Evolutionary conservation across 345 rosid species (phyloP).

Genomic region (Boechera divaricarpa): DNA sequence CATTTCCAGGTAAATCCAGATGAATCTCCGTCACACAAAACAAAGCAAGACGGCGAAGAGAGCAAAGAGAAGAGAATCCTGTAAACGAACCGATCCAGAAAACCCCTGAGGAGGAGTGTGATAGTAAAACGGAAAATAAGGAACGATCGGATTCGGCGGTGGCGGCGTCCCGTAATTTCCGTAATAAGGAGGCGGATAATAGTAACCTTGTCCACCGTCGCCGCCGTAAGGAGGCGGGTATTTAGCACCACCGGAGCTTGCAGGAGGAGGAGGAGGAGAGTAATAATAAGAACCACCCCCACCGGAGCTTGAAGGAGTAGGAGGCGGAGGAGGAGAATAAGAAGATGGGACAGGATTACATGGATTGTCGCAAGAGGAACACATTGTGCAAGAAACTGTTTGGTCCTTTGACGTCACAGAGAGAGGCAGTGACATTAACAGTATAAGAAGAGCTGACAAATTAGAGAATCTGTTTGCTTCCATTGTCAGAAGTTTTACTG

Average conservation of each 20-base stretch:
- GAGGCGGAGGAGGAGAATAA: slow-evolving; percentile 69
- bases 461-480: slow-evolving; percentile 37
- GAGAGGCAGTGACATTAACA: slow-evolving; percentile 40
- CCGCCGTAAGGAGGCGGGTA: slow-evolving; percentile 62
- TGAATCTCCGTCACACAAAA: slow-evolving; percentile 36
- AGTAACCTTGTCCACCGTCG: slow-evolving; percentile 59
- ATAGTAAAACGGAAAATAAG: slow-evolving; percentile 93
- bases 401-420: slow-evolving; percentile 53
- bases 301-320: slow-evolving; percentile 53
- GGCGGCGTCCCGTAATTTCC: slow-evolving; percentile 65
- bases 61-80: slow-evolving; percentile 12
- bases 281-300: slow-evolving; percentile 54
- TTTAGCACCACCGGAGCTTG: slow-evolving; percentile 52
- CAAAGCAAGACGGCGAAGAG: slow-evolving; percentile 38
- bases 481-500: slow-evolving; percentile 44
- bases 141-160: slow-evolving; percentile 97
- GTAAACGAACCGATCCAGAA: slow-evolving; percentile 31
- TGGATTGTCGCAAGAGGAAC: slow-evolving; percentile 77
- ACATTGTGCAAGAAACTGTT: slow-evolving; percentile 82
- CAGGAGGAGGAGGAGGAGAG: slow-evolving; percentile 71
- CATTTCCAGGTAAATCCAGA: slow-evolving; percentile 10
- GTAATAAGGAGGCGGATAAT: slow-evolving; percentile 63
- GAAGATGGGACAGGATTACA: slow-evolving; percentile 54
- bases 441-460: slow-evolving; percentile 27
- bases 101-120: slow-evolving; percentile 66